phyloP scores from a whole-genome alignment of 2,329 filamentous ascomycete species.

The Plenodomus biglobosus region DNA sequence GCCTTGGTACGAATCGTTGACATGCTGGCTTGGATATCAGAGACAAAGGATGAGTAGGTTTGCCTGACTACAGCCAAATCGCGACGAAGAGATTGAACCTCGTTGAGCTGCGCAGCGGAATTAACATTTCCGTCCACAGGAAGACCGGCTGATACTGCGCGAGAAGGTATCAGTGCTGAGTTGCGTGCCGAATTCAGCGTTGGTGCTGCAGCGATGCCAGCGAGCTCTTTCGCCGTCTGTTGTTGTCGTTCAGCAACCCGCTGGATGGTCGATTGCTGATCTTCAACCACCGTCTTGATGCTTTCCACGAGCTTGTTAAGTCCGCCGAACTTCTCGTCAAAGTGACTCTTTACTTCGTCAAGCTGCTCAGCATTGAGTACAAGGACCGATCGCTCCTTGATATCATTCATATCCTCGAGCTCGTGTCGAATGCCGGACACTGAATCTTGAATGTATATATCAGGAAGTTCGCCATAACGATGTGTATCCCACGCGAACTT shows the following conservation, averaged over 20 bases:
- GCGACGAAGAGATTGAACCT: conserved; percentile 78
- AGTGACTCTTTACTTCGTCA: conserved; percentile 94
- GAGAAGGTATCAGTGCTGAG: conserved; percentile 38
- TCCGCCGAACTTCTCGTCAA: conserved; percentile 85
- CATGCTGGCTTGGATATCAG: conserved; percentile 88
- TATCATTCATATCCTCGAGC: conserved; percentile 86
- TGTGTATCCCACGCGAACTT: conserved; percentile 99
- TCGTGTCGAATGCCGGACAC: conserved; percentile 96
- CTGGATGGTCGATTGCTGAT: conserved; percentile 79
- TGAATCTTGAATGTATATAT: conserved; percentile 97
- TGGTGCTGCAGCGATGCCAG: conserved; percentile 59
- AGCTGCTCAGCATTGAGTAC: conserved; percentile 90
- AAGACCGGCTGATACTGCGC: conserved; percentile 24
- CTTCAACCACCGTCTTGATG: conserved; percentile 78
- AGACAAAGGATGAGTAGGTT: conserved; percentile 87
- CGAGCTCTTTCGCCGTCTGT: conserved; percentile 85
- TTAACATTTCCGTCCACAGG: conserved; percentile 28
- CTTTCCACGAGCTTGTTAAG: conserved; percentile 82
- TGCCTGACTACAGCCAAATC: conserved; percentile 91
- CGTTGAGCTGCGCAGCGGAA: conserved; percentile 66
- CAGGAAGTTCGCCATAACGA: conserved; percentile 89
- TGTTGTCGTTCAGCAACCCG: conserved; percentile 88
- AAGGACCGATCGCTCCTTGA: conserved; percentile 94
- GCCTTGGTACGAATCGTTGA: conserved; percentile 79
- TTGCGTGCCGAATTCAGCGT: conserved; percentile 37